Evolutionary conservation across 2,329 filamentous ascomycete species (phyloP), one percentile per base, ranked within the genome.

Genomic region (Tolypocladium ophioglossoides): DNA sequence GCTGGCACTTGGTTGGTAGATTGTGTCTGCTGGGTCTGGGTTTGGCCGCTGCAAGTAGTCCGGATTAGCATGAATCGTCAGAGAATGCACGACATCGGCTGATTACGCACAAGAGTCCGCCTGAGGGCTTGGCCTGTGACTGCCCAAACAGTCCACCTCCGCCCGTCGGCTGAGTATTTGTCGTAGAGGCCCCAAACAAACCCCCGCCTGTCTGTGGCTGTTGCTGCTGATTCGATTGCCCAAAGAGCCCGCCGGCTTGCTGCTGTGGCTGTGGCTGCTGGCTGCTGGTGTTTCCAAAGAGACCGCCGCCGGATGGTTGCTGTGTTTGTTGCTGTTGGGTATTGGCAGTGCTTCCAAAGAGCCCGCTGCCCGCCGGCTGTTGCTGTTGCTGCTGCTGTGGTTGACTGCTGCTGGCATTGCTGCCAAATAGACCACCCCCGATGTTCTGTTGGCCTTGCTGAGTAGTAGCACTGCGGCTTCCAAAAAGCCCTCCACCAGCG

Each of bases 1-100:
- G 87, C 89, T 0, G 86, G 84, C 18, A 85, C 78, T 59, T 80
- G 77, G 51, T 76, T 78, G 64, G 57, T 74, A 11, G 73, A 69
- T 51, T 66, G 67, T 11, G 60, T 55, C 50, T 63, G 63, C 52
- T 65, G 65, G 34, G 64, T 47, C 50, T 69, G 65, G 16, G 58
- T 55, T 57, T 68, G 64, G 20, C 66, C 64, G 38, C 68, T 71
- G 41, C 22, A 35, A 7, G 7, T 5, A 20, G 18, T n/a, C 11
- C 20, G 0, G 51, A 64, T 60, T 34, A 52, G 32, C 37, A 14
- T 32, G 39, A 39, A 35, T 22, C 12, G 14, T 41, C 22, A n/a
- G 24, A 20, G 38, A 1, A 22, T 16, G 32, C 39, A 16, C n/a
- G 27, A 52, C 20, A 18, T 20, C 3, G 38, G 56, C 67, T 55